phyloP scores from a whole-genome alignment of 176 grass and related monocot species.

The Bothriochloa decipiens region DNA sequence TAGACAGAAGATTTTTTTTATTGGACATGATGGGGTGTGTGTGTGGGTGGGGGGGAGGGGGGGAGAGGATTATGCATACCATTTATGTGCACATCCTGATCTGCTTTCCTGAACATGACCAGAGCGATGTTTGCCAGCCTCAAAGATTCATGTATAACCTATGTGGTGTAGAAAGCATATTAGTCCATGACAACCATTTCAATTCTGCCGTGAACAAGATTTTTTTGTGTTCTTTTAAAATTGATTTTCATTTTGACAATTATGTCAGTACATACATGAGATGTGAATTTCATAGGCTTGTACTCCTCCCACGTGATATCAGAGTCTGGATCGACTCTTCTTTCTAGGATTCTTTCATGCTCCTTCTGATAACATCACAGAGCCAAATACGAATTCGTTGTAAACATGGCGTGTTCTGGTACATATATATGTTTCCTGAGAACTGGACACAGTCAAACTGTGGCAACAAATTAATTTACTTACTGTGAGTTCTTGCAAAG shows the following conservation, averaged over 20 bases:
- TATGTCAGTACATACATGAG: constrained; percentile 35
- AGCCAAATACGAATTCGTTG: too few relatives aligned
- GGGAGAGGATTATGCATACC: constrained; percentile 6
- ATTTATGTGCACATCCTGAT: constrained; percentile 53
- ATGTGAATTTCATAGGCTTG: constrained; percentile 70
- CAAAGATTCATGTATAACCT: constrained; percentile 64
- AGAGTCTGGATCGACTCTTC: constrained; percentile 37
- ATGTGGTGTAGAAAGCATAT: not conserved
- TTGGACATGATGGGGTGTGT: too few relatives aligned
- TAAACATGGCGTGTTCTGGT: too few relatives aligned
- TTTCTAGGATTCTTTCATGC: constrained; percentile 46
- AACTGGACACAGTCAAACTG: too few relatives aligned
- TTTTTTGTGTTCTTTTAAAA: not conserved
- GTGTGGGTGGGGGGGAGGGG: too few relatives aligned
- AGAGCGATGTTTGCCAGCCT: constrained; percentile 64
- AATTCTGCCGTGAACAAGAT: not conserved
- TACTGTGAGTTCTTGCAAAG: constrained; percentile 52
- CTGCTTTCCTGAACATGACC: constrained; percentile 56
- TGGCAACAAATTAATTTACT: not conserved
- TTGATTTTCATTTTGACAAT: too few relatives aligned
- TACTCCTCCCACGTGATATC: constrained; percentile 67
- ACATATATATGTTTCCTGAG: too few relatives aligned
- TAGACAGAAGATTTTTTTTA: too few relatives aligned
- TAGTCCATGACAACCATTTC: not conserved
- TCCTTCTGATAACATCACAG: constrained; percentile 36